Conservation (phyloP, 2,329 filamentous ascomycete species). For the Talaromyces atroroseus region DNA sequence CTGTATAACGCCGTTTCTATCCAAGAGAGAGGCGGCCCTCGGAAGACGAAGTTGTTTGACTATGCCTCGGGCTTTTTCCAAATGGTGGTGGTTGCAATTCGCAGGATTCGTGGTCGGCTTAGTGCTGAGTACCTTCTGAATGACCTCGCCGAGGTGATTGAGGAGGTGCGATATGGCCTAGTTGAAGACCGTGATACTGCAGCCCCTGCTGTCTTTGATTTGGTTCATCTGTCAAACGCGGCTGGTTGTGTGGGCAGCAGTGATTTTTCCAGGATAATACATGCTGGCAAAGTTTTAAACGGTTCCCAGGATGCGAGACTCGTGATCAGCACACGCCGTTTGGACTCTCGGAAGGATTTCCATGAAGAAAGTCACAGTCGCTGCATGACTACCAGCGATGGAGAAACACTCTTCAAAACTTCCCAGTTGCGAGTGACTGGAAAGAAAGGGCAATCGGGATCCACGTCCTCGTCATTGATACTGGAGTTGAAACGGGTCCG, state of each 20-base stretch:
- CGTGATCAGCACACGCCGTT: background rate
- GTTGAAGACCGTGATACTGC: background rate
- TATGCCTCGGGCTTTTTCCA: constrained; percentile 12
- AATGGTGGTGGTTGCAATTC: constrained; percentile 11
- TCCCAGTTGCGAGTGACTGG: constrained; percentile 5
- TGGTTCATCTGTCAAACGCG: constrained; percentile 8
- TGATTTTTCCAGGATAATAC: background rate
- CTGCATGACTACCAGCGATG: background rate
- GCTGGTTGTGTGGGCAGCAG: background rate
- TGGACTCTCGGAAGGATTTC: background rate
- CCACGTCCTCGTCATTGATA: background rate
- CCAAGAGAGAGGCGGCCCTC: constrained; percentile 12
- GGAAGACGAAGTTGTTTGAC: constrained; percentile 12
- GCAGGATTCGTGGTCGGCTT: constrained; percentile 10
- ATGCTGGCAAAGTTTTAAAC: constrained; percentile 7
- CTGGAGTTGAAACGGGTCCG: constrained; percentile 8
- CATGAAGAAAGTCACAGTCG: background rate
- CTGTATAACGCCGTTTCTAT: constrained; percentile 7
- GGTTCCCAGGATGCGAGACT: constrained; percentile 5
- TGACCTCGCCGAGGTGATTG: constrained; percentile 3
- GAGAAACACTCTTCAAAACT: constrained; percentile 2
- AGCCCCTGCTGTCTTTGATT: constrained; percentile 3
- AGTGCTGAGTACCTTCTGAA: constrained; percentile 3
- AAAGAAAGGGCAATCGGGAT: background rate
- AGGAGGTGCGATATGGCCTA: background rate